Evolutionary conservation across 2,329 filamentous ascomycete species (phyloP), one percentile per base, ranked within the genome.

Genomic region (Hypoxylon sp.): DNA sequence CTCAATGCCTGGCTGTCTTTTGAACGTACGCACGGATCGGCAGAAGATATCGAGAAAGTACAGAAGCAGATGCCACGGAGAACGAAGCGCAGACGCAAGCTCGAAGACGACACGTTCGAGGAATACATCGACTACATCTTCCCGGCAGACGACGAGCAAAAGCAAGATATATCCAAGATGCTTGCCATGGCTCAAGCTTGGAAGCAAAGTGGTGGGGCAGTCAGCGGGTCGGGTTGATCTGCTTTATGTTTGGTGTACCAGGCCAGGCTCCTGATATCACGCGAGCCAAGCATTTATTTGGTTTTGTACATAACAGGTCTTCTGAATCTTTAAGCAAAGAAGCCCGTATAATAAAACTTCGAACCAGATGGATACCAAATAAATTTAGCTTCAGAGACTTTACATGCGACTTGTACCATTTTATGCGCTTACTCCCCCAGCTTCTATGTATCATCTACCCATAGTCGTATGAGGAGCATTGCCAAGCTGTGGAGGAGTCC

Each of bases 121-220:
- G 94, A 99, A 75, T 97, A 96, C 72, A 84, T 94, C 74, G 94
- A 97, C 71, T 97, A 96, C 65, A 84, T 99, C 23, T 99, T 99
- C 83, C 94, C 94, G 1, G 91, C 90, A 3, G 94, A 97, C 75
- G 92, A 97, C 71, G 84, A 90, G 74, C 88, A 90, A 68, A 88
- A 88, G 47, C 88, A 88, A 61, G 92, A 90, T 65, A 76, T 97
- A 71, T 89, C 89, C 41, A 90, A 89, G 69, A 78, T 97, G 70
- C 76, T 97, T 74, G 87, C 90, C 56, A 88, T 88, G 82, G 92
- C 93, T 49, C 87, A 91, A 71, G 84, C 86, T 62, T 97, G 93
- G 91, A 96, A 96, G 78, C 81, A 88, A 57, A 73, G 75, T 7
- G 78, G 75, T 11, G 62, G 64, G 2, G 67, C 62, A 3, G 65